Conservation (phyloP, 164 flowering plant species). For the Stephania cephalantha region DNA sequence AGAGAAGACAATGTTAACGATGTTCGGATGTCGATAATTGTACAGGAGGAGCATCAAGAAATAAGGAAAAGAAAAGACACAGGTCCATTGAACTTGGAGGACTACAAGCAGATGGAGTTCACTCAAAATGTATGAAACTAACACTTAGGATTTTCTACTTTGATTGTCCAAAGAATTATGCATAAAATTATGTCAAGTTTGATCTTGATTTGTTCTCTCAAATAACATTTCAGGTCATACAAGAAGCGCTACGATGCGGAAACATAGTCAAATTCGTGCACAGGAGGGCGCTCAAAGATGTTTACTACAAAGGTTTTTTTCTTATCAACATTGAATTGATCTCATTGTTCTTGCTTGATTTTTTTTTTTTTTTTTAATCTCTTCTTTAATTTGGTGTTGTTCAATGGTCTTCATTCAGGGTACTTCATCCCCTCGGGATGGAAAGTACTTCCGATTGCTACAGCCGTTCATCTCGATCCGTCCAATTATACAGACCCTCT, state of each 20-base stretch:
- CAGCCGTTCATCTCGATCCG: constrained; percentile 50
- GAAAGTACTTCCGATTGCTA: constrained; percentile 61
- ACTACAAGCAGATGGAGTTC: constrained; percentile 66
- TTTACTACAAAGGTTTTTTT: constrained; percentile 56
- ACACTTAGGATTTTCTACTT: neutral
- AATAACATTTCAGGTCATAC: constrained; percentile 37
- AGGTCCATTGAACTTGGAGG: constrained; percentile 50
- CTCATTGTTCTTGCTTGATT: neutral
- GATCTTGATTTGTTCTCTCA: neutral
- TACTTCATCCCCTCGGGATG: constrained; percentile 64
- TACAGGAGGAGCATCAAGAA: constrained; percentile 62
- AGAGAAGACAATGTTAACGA: neutral
- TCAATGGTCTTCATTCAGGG: constrained; percentile 23
- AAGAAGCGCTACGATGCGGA: constrained; percentile 70
- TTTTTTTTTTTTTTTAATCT: too few relatives aligned
- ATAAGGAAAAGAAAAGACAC: constrained; percentile 40
- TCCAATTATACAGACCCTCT: constrained; percentile 47
- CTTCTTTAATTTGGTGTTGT: too few relatives aligned
- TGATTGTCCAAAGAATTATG: neutral
- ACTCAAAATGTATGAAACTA: constrained; percentile 36
- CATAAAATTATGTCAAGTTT: neutral
- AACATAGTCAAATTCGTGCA: constrained; percentile 77
- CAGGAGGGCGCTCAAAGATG: constrained; percentile 58
- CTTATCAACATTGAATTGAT: neutral
- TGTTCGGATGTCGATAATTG: neutral